phyloP scores from a whole-genome alignment of 306 rosid genomes.

The Rosa persica region DNA sequence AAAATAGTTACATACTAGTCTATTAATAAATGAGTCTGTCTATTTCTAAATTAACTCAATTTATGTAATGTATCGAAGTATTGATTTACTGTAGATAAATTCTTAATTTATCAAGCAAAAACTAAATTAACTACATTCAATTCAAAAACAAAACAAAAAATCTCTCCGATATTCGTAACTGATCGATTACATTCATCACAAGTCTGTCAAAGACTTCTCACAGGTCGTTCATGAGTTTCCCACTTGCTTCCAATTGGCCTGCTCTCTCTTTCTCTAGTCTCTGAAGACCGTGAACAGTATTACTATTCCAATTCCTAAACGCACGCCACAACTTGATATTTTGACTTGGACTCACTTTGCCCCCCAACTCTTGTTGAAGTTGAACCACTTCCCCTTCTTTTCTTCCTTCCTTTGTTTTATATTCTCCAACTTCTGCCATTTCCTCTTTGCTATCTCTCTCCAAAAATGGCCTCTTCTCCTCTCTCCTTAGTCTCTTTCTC shows the following conservation, averaged over 20 bases:
- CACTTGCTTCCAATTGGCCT: constrained; percentile 15
- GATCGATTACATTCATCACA: background rate
- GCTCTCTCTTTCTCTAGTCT: background rate
- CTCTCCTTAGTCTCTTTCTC: constrained; percentile 19
- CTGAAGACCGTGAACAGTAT: background rate
- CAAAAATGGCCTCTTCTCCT: constrained; percentile 35
- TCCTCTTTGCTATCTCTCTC: constrained; percentile 11
- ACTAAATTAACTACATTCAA: too few relatives aligned
- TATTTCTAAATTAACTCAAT: too few relatives aligned
- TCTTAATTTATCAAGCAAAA: too few relatives aligned
- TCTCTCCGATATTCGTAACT: background rate
- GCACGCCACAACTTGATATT: background rate
- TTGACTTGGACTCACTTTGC: constrained; percentile 38
- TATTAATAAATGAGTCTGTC: too few relatives aligned
- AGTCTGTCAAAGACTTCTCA: background rate
- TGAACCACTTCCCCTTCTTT: background rate
- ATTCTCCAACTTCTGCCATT: background rate
- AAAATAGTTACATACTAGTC: too few relatives aligned
- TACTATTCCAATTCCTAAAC: background rate
- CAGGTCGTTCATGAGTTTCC: constrained; percentile 25
- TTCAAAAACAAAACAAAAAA: background rate
- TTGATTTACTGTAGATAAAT: too few relatives aligned
- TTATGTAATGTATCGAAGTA: too few relatives aligned
- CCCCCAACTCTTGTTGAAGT: background rate
- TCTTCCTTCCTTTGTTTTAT: background rate